Evolutionary conservation across 768 basidiomycete genomes (phyloP).

Genomic region (Tremella yokohamensis): DNA sequence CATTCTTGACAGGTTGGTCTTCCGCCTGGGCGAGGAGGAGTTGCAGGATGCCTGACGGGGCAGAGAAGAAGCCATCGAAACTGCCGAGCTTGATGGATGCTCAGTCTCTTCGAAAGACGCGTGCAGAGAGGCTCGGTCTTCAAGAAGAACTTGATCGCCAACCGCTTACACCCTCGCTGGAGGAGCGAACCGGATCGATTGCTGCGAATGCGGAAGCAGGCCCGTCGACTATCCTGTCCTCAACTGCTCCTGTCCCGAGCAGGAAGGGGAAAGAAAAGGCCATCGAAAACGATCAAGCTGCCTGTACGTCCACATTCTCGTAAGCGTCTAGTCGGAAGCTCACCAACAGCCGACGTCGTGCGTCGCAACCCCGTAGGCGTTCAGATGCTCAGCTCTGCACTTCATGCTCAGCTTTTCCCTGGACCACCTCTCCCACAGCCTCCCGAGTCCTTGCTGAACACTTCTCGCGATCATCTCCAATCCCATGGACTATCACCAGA

Average conservation of each 20-base stretch:
- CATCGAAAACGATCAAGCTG: neutral
- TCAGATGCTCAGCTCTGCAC: constrained; percentile 75
- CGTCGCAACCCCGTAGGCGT: constrained; percentile 83
- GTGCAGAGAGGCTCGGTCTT: too few species aligned
- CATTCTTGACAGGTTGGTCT: too few species aligned
- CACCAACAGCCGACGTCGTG: neutral
- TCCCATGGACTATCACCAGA: constrained; percentile 75
- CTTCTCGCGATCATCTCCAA: constrained; percentile 75
- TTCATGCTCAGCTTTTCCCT: constrained; percentile 77
- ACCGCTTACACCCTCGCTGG: too few species aligned
- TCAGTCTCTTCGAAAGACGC: too few species aligned
- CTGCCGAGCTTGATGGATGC: neutral
- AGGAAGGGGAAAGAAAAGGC: constrained; percentile 28
- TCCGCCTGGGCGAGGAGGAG: too few species aligned
- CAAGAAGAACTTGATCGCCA: too few species aligned
- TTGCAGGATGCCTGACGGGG: neutral
- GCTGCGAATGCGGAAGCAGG: too few species aligned
- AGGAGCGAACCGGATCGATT: too few species aligned
- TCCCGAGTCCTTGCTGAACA: constrained; percentile 62
- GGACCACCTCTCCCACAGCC: constrained; percentile 59
- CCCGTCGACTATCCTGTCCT: neutral
- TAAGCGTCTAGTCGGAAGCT: neutral
- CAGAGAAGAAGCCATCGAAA: neutral
- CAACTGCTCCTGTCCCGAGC: constrained; percentile 2
- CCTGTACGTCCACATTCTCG: neutral